A percentile compares a stretch with the other conserved stretches of the same genome.
These are phyloP conservation scores for Suillus subalutaceus DNA, from an alignment of 768 basidiomycete genomes.

Conservation along the genomic window DNA sequence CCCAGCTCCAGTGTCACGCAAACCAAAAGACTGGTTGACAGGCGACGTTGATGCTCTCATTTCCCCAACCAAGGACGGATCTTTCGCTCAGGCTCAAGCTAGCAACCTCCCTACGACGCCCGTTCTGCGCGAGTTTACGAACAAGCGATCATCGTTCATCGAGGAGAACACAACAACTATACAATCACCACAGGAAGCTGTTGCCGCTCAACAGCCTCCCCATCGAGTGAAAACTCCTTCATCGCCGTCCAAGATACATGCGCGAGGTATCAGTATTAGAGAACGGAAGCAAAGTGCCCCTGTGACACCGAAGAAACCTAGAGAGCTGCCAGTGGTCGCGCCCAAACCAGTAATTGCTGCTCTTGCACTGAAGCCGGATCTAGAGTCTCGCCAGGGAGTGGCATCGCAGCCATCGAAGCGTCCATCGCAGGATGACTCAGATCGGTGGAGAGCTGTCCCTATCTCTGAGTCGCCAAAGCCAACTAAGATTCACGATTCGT, in stretches of 20 bases:
- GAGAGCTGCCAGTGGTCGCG: conserved; percentile 3
- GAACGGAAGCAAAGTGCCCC: conserved; percentile 29
- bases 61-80: conserved; percentile 23
- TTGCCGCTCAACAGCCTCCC: conserved; percentile 25
- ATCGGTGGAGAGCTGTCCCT: conserved; percentile 53
- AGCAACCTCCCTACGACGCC: conserved; percentile 38
- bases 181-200: conserved; percentile 37
- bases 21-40: conserved; percentile 72
- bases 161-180: conserved; percentile 43
- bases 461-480: conserved; percentile 26
- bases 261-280: conserved; percentile 37
- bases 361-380: conserved; percentile 1
- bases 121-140: conserved; percentile 68
- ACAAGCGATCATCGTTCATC: conserved; percentile 71
- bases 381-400: not conserved
- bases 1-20: conserved; percentile 24
- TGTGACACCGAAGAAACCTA: conserved; percentile 9
- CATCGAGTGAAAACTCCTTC: conserved; percentile 18
- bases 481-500: conserved; percentile 39
- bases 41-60: conserved; percentile 55
- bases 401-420: not conserved
- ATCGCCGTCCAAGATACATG: conserved; percentile 23
- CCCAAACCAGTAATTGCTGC: conserved; percentile 4
- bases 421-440: conserved; percentile 28
- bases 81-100: conserved; percentile 12